Evolutionary conservation across 352 stramenopile genomes (phyloP).

Genomic region (Pythium chondricola): DNA sequence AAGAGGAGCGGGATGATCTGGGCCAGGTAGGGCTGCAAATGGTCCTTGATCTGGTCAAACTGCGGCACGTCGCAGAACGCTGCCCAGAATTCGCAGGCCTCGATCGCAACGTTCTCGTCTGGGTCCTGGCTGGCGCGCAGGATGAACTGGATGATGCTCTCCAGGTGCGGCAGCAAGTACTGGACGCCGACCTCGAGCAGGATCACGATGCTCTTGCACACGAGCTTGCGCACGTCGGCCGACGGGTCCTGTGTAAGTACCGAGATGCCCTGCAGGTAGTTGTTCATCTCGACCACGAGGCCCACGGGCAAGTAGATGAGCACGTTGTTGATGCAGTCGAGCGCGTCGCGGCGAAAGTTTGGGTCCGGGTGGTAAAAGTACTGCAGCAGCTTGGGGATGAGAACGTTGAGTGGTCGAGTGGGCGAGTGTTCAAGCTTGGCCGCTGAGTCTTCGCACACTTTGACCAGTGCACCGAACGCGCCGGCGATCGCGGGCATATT

Average conservation of each 20-base stretch:
- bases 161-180: constrained; percentile 84
- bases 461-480: constrained; percentile 79
- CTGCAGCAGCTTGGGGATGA: constrained; percentile 85
- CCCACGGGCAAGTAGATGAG: constrained; percentile 85
- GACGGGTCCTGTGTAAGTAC: constrained; percentile 79
- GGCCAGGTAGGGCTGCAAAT: constrained; percentile 76
- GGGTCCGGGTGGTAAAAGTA: constrained; percentile 83
- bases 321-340: constrained; percentile 89
- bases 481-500: constrained; percentile 69
- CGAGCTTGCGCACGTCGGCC: constrained; percentile 75
- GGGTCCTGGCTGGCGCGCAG: constrained; percentile 80
- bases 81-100: constrained; percentile 90
- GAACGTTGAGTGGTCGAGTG: constrained; percentile 76
- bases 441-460: constrained; percentile 89
- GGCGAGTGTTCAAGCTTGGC: constrained; percentile 86
- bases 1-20: constrained; percentile 92
- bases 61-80: constrained; percentile 86
- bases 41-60: constrained; percentile 90
- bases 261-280: constrained; percentile 86
- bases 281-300: constrained; percentile 88
- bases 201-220: constrained; percentile 90
- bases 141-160: constrained; percentile 91
- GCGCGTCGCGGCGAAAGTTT: constrained; percentile 73
- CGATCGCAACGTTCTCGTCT: constrained; percentile 81
- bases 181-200: constrained; percentile 85